Base-by-base conservation (phyloP, 352 stramenopile genomes). In the Blastocystis sp. region DNA sequence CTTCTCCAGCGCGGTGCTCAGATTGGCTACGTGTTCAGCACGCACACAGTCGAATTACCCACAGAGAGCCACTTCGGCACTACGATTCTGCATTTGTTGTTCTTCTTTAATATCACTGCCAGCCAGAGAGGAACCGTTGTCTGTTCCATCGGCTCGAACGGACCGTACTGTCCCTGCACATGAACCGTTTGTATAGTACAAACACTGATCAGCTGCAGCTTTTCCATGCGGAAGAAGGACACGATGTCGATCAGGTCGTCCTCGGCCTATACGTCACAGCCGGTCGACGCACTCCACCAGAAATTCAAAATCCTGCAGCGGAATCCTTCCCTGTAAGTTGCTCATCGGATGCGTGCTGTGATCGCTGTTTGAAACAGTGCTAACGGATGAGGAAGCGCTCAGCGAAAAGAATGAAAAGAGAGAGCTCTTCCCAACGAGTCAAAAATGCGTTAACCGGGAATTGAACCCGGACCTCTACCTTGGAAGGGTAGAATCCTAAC, bases 401-500 rank as follows among this genome's bases (percentile, higher is more conserved):
- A 10, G 60, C 10, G n/a, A 29, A 66, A 66, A 74, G n/a, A 74
- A 74, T 26, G 33, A 74, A 37, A 33, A 16, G 10, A 78, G 37
- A 78, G 45, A 55, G n/a, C n/a, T n/a, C n/a, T n/a, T n/a, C n/a
- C n/a, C n/a, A 55, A 55, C 9, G 45, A 55, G 45, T 19, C 3
- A 67, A 81, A 81, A 66, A 67, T 63, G 59, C 59, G 71, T 67
- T 31, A 81, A 81, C 50, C 50, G 50, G 59, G 71, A 81, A 81
- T 81, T 81, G 71, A 81, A 81, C 71, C 71, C 71, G 71, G 71
- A 81, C 71, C 71, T 81, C 71, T 81, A 81, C 71, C 71, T 81
- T 81, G 71, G 71, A 81, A 81, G 71, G 71, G 71, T 81, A 81
- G 71, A 81, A 81, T 81, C 71, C 71, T 81, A 81, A 81, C 71